Evolutionary conservation across 1,284 basidiomycete species (phyloP), one percentile per base, ranked within the genome.

Genomic region (Exsudoporus floridanus): DNA sequence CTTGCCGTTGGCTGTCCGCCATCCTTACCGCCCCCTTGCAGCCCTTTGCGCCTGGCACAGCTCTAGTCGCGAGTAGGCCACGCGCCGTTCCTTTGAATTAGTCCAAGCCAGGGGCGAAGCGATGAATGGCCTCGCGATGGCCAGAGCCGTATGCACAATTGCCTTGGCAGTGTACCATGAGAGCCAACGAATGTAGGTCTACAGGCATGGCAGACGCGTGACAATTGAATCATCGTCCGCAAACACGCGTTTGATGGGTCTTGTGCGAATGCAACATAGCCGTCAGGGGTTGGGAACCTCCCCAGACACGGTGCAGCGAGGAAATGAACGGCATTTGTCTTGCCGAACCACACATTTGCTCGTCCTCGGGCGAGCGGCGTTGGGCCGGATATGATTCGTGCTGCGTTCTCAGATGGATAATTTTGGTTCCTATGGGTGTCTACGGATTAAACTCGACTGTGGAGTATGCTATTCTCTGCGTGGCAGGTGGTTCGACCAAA

Each of bases 241-340:
- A 39, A 43, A 67, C 64, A 64, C 50, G 46, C 48, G 58, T 52
- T 44, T 56, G 58, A 53, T 52, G 65, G 48, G 49, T 44, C 42
- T 54, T 52, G 50, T 47, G 52, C 51, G 60, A 63, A 52, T 53
- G 53, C 61, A 54, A 50, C 63, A 53, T 62, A 59, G 63, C 63
- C 49, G 51, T 63, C 59, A 65, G 64, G 66, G 65, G 67, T 35
- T 44, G 28, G 12, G 19, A 16, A 35, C 31, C 13, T 31, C 61
- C 64, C 57, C 49, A 66, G 54, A 59, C 47, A 46, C 40, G 44
- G 49, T 52, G 58, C 46, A 34, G 48, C 16, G 41, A 45, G 46
- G 33, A 65, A 70, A 68, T 69, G 67, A 69, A 63, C 64, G 59
- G 60, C 57, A 60, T 48, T 40, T 44, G 55, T 54, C 48, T 41